phyloP scores from a whole-genome alignment of 2,329 filamentous ascomycete species.

The Cucurbitaria berberidis region DNA sequence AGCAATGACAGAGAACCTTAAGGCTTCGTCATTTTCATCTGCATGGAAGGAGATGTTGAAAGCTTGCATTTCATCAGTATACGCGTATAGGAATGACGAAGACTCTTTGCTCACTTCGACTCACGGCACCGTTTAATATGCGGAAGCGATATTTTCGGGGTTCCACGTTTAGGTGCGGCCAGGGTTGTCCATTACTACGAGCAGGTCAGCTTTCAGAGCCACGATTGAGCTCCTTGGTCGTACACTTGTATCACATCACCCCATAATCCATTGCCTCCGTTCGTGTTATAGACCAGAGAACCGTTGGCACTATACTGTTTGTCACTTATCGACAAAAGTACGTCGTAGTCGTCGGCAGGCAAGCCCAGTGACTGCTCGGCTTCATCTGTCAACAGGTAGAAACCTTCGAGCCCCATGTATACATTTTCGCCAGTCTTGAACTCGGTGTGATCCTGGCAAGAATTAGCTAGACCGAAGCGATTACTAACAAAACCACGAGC shows the following conservation, averaged over 20 bases:
- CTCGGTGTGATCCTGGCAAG: constrained; percentile 47
- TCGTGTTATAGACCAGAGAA: constrained; percentile 55
- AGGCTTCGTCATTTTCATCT: constrained; percentile 25
- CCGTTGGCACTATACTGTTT: constrained; percentile 62
- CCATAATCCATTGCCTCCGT: constrained; percentile 57
- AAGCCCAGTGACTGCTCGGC: constrained; percentile 58
- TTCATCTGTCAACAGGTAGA: constrained; percentile 61
- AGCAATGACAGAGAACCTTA: constrained; percentile 61
- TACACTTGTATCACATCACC: constrained; percentile 64
- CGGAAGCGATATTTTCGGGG: constrained; percentile 66
- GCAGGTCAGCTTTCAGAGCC: constrained; percentile 1
- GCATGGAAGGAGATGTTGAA: constrained; percentile 57
- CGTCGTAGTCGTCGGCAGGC: constrained; percentile 60
- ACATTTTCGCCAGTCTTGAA: constrained; percentile 60
- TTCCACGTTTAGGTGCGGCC: constrained; percentile 63
- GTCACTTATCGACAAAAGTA: constrained; percentile 58
- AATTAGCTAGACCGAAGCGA: neutral
- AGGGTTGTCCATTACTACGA: constrained; percentile 60
- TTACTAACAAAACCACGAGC: constrained; percentile 28
- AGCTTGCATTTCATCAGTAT: constrained; percentile 33
- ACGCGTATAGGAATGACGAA: neutral
- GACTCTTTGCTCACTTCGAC: constrained; percentile 21
- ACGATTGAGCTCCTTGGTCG: neutral
- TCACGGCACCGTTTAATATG: constrained; percentile 54
- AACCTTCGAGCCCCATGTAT: constrained; percentile 63